Conservation (phyloP, 257 asterid species). For the Scutellaria galericulata region DNA sequence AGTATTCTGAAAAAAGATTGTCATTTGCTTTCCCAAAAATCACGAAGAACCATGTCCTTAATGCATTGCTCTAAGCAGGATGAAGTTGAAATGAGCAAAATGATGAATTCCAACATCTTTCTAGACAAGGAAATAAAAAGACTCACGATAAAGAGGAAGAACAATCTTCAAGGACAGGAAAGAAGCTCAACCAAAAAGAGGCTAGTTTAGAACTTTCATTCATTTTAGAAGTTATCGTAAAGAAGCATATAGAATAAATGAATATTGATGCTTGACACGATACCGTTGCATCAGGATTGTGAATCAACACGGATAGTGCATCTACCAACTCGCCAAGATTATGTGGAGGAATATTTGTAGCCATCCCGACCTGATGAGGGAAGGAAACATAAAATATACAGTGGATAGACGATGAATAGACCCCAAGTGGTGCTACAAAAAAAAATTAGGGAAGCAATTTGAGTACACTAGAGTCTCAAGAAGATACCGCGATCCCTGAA, state of each 20-base stretch:
- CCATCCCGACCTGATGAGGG: slow-evolving; percentile 92
- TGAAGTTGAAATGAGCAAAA: slow-evolving; percentile 11
- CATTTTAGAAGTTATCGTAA: slow-evolving; percentile 21
- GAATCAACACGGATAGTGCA: slow-evolving; percentile 85
- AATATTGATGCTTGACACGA: slow-evolving; percentile 34
- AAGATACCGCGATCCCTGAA: slow-evolving; percentile 95
- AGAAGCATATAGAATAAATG: neutral
- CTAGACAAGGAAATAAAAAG: slow-evolving; percentile 17
- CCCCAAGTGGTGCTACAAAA: neutral
- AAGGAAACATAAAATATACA: slow-evolving; percentile 21
- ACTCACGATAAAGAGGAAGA: slow-evolving; percentile 25
- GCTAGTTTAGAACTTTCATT: slow-evolving; percentile 21
- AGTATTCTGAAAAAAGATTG: neutral
- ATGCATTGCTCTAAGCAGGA: slow-evolving; percentile 27
- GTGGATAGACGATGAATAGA: neutral
- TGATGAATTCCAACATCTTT: slow-evolving; percentile 2
- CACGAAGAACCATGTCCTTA: slow-evolving; percentile 11
- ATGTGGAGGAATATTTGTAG: slow-evolving; percentile 98
- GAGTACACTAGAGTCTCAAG: slow-evolving; percentile 30
- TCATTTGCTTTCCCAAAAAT: slow-evolving; percentile 7
- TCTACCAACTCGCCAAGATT: slow-evolving; percentile 98
- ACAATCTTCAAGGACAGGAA: slow-evolving; percentile 19
- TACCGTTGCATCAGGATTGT: slow-evolving; percentile 98
- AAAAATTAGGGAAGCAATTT: slow-evolving; percentile 20
- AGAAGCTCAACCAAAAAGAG: neutral